These are phyloP conservation scores for Diaporthe nobilis DNA, from an alignment of 2,329 filamentous ascomycete species.

Conservation along the genomic window DNA sequence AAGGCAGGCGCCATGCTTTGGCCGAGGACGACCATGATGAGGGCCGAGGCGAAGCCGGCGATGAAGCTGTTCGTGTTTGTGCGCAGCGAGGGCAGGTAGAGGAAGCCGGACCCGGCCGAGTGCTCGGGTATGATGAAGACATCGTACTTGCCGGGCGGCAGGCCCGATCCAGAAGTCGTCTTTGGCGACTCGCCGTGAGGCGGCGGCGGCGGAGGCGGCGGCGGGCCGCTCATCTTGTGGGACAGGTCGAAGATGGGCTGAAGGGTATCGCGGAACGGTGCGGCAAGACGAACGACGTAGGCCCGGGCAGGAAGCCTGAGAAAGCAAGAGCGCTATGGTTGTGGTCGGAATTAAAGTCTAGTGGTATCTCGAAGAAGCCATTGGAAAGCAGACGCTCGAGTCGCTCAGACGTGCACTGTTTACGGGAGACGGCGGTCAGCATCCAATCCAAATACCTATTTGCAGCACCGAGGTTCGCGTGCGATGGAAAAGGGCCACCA, in stretches of 20 bases:
- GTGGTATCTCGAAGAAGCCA: constrained; percentile 55
- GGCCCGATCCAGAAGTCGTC: constrained; percentile 70
- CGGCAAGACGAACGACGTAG: not conserved
- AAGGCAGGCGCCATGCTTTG: constrained; percentile 81
- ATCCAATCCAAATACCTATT: not conserved
- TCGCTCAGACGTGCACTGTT: constrained; percentile 33
- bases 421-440: constrained; percentile 3
- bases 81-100: constrained; percentile 92
- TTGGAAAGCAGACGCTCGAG: constrained; percentile 45
- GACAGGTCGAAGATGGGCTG: constrained; percentile 12
- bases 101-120: constrained; percentile 87
- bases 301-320: not conserved
- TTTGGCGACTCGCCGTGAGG: constrained; percentile 87
- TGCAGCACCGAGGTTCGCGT: not conserved
- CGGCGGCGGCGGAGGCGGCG: constrained; percentile 85
- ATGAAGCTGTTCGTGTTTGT: constrained; percentile 92
- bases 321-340: constrained; percentile 37
- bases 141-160: constrained; percentile 94
- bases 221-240: constrained; percentile 62
- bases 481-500: not conserved
- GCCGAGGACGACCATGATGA: constrained; percentile 81
- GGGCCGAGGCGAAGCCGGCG: constrained; percentile 84
- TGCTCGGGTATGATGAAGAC: constrained; percentile 97
- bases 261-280: constrained; percentile 1
- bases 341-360: constrained; percentile 47